Percentiles rank a stretch among this genome's conserved stretches.
phyloP scores from a whole-genome alignment of 768 basidiomycete species.

The Lentinula aciculospora region DNA sequence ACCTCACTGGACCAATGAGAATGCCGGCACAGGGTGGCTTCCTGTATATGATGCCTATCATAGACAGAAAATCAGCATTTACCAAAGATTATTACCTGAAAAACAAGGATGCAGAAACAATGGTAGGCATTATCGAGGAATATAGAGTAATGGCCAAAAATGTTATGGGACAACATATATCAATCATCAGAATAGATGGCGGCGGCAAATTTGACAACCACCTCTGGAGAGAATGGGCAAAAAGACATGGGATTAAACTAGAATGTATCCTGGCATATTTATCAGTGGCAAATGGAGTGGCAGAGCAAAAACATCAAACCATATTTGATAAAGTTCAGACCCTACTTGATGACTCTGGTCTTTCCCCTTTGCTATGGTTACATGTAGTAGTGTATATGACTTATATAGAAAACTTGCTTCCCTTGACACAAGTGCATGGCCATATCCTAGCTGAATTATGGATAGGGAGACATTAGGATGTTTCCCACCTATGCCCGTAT shows the following conservation, averaged over 20 bases:
- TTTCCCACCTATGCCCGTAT: not conserved
- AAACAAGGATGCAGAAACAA: too few species aligned
- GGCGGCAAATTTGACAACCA: too few species aligned
- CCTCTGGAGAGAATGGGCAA: not conserved
- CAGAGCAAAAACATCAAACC: too few species aligned
- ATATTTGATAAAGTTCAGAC: too few species aligned
- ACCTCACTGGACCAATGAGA: not conserved
- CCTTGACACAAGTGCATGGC: not conserved
- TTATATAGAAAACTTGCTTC: not conserved
- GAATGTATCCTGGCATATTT: not conserved
- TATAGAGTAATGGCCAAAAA: not conserved
- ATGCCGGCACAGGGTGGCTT: not conserved
- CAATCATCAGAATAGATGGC: not conserved
- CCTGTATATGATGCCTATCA: not conserved
- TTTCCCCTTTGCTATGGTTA: too few species aligned
- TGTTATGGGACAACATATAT: not conserved
- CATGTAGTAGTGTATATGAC: not conserved
- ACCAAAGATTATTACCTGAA: not conserved
- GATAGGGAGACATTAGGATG: too few species aligned
- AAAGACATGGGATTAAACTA: not conserved
- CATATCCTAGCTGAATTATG: not conserved
- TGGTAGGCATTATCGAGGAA: not conserved
- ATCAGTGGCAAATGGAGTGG: too few species aligned
- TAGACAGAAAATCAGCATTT: not conserved
- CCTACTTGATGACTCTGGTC: too few species aligned